A percentile compares a stretch with the other conserved stretches of the same genome.
These are phyloP conservation scores for Pythium periplocum DNA, from an alignment of 352 stramenopile genomes.

Conservation along the genomic window DNA sequence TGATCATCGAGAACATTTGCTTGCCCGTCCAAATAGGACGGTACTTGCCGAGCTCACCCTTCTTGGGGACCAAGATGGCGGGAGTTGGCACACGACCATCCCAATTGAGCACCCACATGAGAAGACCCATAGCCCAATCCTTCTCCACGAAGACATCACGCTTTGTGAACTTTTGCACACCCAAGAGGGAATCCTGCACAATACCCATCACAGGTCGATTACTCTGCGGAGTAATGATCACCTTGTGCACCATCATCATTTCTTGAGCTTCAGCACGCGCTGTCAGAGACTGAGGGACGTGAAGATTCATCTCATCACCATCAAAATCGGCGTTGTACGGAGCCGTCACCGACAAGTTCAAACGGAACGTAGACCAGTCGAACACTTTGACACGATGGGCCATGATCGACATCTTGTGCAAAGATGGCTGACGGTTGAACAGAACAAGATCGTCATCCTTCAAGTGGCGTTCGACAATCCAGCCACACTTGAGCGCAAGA, in stretches of 20 bases:
- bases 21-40: conserved; percentile 97
- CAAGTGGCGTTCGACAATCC: conserved; percentile 98
- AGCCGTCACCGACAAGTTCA: conserved; percentile 97
- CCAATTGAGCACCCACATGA: conserved; percentile 98
- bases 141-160: conserved; percentile 97
- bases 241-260: conserved; percentile 98
- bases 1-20: conserved; percentile 96
- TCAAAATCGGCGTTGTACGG: conserved; percentile 99
- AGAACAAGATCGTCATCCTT: conserved; percentile 98
- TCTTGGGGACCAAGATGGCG: conserved; percentile 95
- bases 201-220: conserved; percentile 99
- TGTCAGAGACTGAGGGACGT: conserved; percentile 96
- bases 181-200: conserved; percentile 96
- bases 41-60: conserved; percentile 81
- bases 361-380: conserved; percentile 98
- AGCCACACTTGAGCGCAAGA: conserved; percentile 94
- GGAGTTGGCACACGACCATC: conserved; percentile 96
- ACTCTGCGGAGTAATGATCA: conserved; percentile 98
- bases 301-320: conserved; percentile 99
- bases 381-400: conserved; percentile 98
- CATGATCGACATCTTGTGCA: conserved; percentile 99
- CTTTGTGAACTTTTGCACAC: conserved; percentile 98
- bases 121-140: conserved; percentile 96
- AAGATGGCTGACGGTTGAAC: conserved; percentile 99
- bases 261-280: conserved; percentile 96